Evolutionary conservation across 352 stramenopile genomes (phyloP).

Genomic region (Pythium angustatum): DNA sequence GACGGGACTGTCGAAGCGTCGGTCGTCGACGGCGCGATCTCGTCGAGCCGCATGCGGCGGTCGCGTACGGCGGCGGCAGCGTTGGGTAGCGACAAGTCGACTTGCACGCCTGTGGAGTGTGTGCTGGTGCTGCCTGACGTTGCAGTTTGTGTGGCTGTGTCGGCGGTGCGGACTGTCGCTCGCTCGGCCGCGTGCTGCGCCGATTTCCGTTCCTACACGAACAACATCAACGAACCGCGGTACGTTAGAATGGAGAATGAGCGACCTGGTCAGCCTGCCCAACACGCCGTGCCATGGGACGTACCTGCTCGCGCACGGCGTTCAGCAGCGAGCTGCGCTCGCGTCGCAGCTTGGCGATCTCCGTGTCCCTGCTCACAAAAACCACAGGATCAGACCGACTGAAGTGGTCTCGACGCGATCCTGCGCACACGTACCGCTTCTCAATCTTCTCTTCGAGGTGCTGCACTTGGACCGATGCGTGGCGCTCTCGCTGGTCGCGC

Average conservation of each 20-base stretch:
- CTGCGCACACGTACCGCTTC: constrained; percentile 41
- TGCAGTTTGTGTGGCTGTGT: constrained; percentile 9
- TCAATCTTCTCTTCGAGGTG: constrained; percentile 44
- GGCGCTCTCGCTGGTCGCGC: constrained; percentile 40
- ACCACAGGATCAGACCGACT: not conserved
- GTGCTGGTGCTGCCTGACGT: not conserved
- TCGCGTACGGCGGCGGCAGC: not conserved
- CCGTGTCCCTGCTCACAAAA: constrained; percentile 42
- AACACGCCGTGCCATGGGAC: not conserved
- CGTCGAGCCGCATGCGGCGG: constrained; percentile 19
- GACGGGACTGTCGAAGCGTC: too few relatives aligned
- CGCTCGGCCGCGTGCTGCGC: constrained; percentile 1
- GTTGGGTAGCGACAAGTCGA: not conserved
- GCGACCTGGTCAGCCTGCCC: too few relatives aligned
- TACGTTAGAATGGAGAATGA: too few relatives aligned
- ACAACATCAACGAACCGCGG: not conserved
- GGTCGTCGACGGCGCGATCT: constrained; percentile 6
- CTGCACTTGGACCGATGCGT: constrained; percentile 45
- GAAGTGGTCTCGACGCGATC: too few relatives aligned
- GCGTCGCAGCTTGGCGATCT: constrained; percentile 56
- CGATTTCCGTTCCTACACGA: constrained; percentile 18
- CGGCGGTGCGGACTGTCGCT: not conserved
- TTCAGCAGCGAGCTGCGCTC: constrained; percentile 67
- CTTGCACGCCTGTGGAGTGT: constrained; percentile 8
- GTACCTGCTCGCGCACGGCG: constrained; percentile 47